phyloP scores from a whole-genome alignment of 306 rosid species.

The Medicago lupulina region DNA sequence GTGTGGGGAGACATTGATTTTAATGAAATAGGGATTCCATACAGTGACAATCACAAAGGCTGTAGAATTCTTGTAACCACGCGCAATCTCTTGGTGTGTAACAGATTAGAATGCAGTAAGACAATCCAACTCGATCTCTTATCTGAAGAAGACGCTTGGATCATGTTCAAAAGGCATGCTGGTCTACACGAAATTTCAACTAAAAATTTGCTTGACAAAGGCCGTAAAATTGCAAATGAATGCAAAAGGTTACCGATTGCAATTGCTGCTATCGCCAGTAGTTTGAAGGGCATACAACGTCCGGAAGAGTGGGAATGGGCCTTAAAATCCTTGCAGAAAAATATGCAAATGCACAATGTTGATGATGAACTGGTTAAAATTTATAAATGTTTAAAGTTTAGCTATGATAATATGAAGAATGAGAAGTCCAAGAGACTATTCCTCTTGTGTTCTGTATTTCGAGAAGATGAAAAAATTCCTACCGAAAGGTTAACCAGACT shows the following conservation, averaged over 20 bases:
- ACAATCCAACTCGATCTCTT: neutral
- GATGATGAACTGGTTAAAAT: neutral
- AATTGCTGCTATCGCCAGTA: neutral
- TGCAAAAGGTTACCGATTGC: constrained; percentile 33
- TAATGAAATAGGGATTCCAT: neutral
- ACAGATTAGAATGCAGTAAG: neutral
- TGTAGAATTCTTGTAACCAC: constrained; percentile 31
- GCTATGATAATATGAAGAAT: neutral
- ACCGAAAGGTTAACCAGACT: neutral
- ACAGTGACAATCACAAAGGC: neutral
- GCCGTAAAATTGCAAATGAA: neutral
- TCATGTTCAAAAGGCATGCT: neutral
- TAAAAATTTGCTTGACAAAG: neutral
- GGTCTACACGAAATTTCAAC: neutral
- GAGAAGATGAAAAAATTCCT: constrained; percentile 39
- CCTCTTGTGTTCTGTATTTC: constrained; percentile 38
- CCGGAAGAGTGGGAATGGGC: neutral
- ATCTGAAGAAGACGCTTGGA: neutral
- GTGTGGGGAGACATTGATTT: neutral
- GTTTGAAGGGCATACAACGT: neutral
- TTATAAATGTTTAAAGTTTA: neutral
- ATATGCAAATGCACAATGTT: neutral
- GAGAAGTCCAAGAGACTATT: neutral
- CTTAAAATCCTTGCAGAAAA: neutral
- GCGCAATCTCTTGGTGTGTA: neutral